Evolutionary conservation across 352 stramenopile genomes (phyloP).

Genomic region (Phytophthora rubi): DNA sequence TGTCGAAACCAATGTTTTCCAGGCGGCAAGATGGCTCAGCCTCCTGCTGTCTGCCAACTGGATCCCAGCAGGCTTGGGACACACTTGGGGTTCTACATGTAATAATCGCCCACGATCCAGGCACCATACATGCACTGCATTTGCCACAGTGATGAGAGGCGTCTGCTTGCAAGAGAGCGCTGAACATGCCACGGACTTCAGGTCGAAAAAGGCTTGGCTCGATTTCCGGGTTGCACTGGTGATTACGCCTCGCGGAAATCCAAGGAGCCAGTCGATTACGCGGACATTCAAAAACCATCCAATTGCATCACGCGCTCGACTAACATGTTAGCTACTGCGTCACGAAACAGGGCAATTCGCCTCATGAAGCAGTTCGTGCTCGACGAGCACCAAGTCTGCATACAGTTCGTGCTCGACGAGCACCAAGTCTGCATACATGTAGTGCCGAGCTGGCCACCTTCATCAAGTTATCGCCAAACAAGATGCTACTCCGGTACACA

Average conservation of each 20-base stretch:
- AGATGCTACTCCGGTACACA: no score
- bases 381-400: no score
- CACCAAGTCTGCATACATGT: no score
- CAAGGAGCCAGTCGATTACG: constrained; percentile 18
- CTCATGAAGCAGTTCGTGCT: background rate
- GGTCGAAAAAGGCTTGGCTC: background rate
- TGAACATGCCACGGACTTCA: background rate
- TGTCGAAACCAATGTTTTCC: constrained; percentile 11
- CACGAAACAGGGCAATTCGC: background rate
- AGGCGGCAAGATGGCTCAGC: background rate
- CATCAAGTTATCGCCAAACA: no score
- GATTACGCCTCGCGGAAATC: constrained; percentile 9
- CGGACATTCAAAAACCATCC: background rate
- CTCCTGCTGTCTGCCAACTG: constrained; percentile 1
- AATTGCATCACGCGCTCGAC: background rate
- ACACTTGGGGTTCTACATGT: background rate
- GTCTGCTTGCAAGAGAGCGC: constrained; percentile 3
- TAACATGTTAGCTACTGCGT: background rate
- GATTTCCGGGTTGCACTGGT: background rate
- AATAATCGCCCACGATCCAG: constrained; percentile 2
- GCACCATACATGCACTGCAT: background rate
- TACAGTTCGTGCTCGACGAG: background rate
- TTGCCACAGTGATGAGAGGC: background rate
- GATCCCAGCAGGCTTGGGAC: constrained; percentile 19
- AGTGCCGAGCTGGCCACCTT: no score